phyloP scores from a whole-genome alignment of 2,329 filamentous ascomycete genomes.

The Diaporthe aspalathi region DNA sequence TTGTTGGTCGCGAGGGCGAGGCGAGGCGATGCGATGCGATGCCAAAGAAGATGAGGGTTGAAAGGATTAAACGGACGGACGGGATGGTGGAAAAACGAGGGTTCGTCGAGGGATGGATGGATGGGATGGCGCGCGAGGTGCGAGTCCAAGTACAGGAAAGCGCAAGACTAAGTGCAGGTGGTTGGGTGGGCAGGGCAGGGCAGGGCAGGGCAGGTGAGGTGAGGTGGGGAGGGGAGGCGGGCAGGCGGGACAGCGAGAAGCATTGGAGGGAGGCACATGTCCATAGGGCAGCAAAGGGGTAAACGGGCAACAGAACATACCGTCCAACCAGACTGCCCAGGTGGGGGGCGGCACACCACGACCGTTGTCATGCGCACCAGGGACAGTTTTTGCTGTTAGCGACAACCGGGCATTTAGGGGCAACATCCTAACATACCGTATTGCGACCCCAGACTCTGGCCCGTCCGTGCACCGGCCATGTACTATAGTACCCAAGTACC shows the following conservation, averaged over 20 bases:
- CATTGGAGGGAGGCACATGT: too few species aligned
- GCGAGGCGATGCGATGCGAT: slow-evolving; percentile 1
- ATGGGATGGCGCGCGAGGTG: not conserved
- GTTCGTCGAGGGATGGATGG: slow-evolving; percentile 5
- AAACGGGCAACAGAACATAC: too few species aligned
- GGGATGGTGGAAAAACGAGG: slow-evolving; percentile 10
- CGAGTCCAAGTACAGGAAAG: not conserved
- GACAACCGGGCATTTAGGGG: accelerated
- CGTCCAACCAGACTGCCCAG: too few species aligned
- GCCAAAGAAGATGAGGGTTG: slow-evolving; percentile 27
- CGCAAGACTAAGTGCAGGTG: not conserved
- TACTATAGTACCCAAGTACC: not conserved
- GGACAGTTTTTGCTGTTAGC: not conserved
- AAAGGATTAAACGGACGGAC: not conserved
- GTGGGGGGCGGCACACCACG: not conserved
- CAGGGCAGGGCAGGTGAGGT: too few species aligned
- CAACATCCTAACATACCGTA: not conserved
- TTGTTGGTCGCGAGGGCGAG: slow-evolving; percentile 17
- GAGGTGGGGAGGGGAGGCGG: not conserved
- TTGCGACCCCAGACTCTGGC: not conserved
- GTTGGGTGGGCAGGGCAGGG: slow-evolving; percentile 12
- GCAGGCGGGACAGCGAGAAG: not conserved
- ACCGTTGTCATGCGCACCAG: not conserved
- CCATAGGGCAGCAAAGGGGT: too few species aligned
- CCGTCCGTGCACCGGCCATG: not conserved